phyloP scores from a whole-genome alignment of 257 asterid species.

The Solanum megistacrolobum region DNA sequence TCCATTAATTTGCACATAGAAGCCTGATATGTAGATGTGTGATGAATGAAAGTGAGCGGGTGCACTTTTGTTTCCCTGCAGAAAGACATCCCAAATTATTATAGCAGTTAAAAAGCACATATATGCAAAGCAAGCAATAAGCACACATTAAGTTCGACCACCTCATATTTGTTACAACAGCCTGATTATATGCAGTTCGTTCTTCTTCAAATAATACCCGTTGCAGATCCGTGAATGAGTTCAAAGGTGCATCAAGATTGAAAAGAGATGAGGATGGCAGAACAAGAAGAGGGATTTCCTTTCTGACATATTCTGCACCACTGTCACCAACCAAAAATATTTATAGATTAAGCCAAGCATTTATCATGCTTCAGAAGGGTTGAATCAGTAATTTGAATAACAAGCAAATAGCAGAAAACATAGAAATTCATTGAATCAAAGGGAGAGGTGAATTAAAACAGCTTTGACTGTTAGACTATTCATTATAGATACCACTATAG shows the following conservation, averaged over 20 bases:
- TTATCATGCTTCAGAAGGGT: neutral
- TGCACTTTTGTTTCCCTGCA: slow-evolving; percentile 70
- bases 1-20: slow-evolving; percentile 98
- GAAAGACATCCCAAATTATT: slow-evolving; percentile 1
- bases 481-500: neutral
- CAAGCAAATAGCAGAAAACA: neutral
- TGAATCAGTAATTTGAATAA: neutral
- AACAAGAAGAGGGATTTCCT: slow-evolving; percentile 82
- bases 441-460: neutral
- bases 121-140: neutral
- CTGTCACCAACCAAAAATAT: slow-evolving; percentile 42
- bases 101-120: neutral
- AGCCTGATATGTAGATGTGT: slow-evolving; percentile 93
- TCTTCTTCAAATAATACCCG: slow-evolving; percentile 86
- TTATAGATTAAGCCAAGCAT: neutral
- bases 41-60: slow-evolving; percentile 85
- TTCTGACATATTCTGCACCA: slow-evolving; percentile 87
- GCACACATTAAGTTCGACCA: slow-evolving; percentile 5
- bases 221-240: slow-evolving; percentile 71
- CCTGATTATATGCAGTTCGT: slow-evolving; percentile 75
- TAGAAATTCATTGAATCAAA: neutral
- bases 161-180: slow-evolving; percentile 65
- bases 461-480: neutral
- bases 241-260: slow-evolving; percentile 58
- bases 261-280: slow-evolving; percentile 66